Base-by-base conservation (phyloP, 2,329 filamentous ascomycete genomes). In the Penicillium frequentans region DNA sequence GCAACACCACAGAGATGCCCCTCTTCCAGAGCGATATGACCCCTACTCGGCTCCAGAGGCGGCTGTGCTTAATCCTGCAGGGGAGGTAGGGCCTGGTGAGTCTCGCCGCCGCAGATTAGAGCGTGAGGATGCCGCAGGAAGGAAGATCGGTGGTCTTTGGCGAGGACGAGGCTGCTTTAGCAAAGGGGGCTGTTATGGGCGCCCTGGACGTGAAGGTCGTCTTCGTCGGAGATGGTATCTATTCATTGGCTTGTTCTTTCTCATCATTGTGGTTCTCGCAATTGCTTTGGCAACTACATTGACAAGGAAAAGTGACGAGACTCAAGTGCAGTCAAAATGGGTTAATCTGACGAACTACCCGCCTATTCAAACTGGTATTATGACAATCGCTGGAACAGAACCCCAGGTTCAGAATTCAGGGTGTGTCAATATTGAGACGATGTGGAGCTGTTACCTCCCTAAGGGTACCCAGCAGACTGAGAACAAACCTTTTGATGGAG, bases 361-460 rank as follows among this genome's bases (percentile, higher is more conserved):
- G 19, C 89, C 92, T 0, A 90, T 97, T 68, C 91, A 90, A 1
- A 93, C 90, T 0, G 93, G 93, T 0, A 82, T 93, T 19, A 82
- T 90, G 59, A 96, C 91, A 0, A 83, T 97, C 16, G 84, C 90
- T 16, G 89, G 88, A 5, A 86, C 91, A 0, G 84, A 90, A 64
- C 86, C 89, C 49, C 82, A 83, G 0, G 76, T 82, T 2, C 77
- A 84, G n/a, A 82, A 85, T 53, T 84, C 84, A 23, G 85, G 84
- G 7, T 98, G 93, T 64, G 86, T 93, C 4, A 78, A 81, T 8
- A 89, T 89, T 0, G 80, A 85, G 3, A 90, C 89, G 0, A 74
- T 95, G 54, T 98, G 93, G 93, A 96, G 89, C 70, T 98, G 93
- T 72, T 84, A 87, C 11, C 75, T 96, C 16, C 91, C 93, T 2